Base-by-base conservation (phyloP, 805 yeast species). In the Clavispora asparagi region DNA sequence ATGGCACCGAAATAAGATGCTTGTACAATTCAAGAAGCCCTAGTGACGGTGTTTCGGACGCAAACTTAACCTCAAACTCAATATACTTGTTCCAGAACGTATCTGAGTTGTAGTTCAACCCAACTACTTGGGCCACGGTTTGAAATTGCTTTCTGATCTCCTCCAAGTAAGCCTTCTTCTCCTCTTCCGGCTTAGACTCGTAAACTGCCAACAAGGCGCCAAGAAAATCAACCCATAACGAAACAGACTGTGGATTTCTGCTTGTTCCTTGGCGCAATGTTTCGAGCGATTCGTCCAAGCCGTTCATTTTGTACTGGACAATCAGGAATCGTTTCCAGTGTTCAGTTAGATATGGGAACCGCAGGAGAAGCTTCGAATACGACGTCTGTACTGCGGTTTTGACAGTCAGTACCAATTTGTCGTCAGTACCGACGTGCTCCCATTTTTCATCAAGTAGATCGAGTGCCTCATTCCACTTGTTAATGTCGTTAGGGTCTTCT, bases 21-120 rank as follows among this genome's bases (percentile, higher is more conserved):
- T 74, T 55, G 46, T 83, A 73, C 1, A 80, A 56, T 3, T 63
- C 61, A n/a, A 64, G 50, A 4, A 76, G 61, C 32, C 68, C 73
- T 25, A 56, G 53, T 29, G 76, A 67, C 23, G 62, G 58, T 13
- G 64, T 37, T 7, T 49, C 47, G 7, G 56, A 41, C 13, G 60
- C 55, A n/a, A 19, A 6, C 6, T 39, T 26, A 3, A 33, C 25
- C 45, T 53, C 58, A 68, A 81, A 85, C 35, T 76, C 83, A 23
- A 92, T 63, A 50, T 80, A 83, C 44, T 77, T 71, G 61, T 90
- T 95, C 98, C 97, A 92, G 41, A 91, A 66, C 0, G 81, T 71
- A 61, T 90, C 95, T 1, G 95, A 76, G 50, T 83, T 68, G 63
- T 87, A 94, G 48, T 90, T 87, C 30, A 65, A 55, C 0, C 97